Conservation (phyloP, 768 basidiomycete genomes). For the Dacryopinax primogenitus region DNA sequence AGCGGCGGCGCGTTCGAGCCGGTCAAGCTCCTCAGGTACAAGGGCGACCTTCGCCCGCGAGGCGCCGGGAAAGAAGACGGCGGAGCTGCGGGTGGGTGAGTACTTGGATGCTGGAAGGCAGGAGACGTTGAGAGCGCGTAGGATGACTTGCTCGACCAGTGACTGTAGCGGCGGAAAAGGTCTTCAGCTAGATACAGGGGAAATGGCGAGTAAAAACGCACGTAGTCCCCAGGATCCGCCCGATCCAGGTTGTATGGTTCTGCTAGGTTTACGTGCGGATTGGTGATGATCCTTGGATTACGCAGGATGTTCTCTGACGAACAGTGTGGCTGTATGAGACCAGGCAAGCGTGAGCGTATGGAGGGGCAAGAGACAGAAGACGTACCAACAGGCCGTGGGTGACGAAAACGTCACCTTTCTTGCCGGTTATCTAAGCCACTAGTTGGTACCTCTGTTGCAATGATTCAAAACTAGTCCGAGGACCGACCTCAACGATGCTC, state of each 20-base stretch:
- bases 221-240: neutral
- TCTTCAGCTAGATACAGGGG: neutral
- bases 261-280: neutral
- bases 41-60: neutral
- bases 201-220: neutral
- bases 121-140: neutral
- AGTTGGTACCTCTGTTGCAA: neutral
- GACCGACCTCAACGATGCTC: neutral
- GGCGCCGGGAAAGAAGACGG: neutral
- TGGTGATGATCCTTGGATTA: neutral
- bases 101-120: neutral
- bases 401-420: constrained; percentile 8
- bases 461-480: neutral
- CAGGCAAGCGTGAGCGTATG: neutral
- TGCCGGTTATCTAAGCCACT: neutral
- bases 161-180: neutral
- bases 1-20: neutral
- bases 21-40: neutral
- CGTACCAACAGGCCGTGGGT: constrained; percentile 6
- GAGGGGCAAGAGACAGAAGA: neutral
- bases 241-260: constrained; percentile 11
- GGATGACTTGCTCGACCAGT: neutral
- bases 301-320: neutral
- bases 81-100: neutral
- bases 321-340: constrained; percentile 1